Evolutionary conservation across 2,329 filamentous ascomycete species (phyloP).

Genomic region (Metarhizium album): DNA sequence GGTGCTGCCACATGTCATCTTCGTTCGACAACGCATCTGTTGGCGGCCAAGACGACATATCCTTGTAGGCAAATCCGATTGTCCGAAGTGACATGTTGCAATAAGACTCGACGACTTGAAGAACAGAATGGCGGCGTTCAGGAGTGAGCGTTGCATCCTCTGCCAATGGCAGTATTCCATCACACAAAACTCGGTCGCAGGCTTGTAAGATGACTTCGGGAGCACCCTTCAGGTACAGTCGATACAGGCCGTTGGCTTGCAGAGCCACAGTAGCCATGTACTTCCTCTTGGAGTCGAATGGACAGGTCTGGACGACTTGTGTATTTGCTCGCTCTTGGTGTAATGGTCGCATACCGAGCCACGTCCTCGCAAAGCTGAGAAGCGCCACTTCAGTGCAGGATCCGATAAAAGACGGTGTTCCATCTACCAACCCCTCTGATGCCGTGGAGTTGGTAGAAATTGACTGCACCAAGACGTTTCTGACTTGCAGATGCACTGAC

Average conservation of each 20-base stretch:
- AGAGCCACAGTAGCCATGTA: constrained; percentile 43
- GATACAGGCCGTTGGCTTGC: constrained; percentile 27
- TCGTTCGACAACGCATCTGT: constrained; percentile 46
- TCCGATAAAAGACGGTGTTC: constrained; percentile 33
- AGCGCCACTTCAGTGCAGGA: constrained; percentile 45
- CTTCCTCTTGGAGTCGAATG: constrained; percentile 41
- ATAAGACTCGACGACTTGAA: constrained; percentile 43
- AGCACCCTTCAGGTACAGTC: constrained; percentile 44
- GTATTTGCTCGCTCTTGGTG: constrained; percentile 17
- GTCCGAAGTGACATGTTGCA: constrained; percentile 58
- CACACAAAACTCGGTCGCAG: constrained; percentile 32
- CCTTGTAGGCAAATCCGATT: constrained; percentile 63
- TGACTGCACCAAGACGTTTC: constrained; percentile 28
- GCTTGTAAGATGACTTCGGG: constrained; percentile 39
- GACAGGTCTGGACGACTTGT: constrained; percentile 34
- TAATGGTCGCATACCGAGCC: constrained; percentile 35
- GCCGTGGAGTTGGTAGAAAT: constrained; percentile 45
- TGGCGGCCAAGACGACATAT: constrained; percentile 61
- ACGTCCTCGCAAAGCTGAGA: constrained; percentile 34
- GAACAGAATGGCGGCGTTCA: not conserved
- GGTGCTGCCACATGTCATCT: constrained; percentile 19
- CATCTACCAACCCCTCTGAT: constrained; percentile 35
- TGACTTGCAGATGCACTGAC: constrained; percentile 15
- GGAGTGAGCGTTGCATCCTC: not conserved
- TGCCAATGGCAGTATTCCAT: constrained; percentile 8